These are phyloP conservation scores for Phytophthora tubulina DNA, from an alignment of 352 stramenopile genomes.

Conservation along the genomic window DNA sequence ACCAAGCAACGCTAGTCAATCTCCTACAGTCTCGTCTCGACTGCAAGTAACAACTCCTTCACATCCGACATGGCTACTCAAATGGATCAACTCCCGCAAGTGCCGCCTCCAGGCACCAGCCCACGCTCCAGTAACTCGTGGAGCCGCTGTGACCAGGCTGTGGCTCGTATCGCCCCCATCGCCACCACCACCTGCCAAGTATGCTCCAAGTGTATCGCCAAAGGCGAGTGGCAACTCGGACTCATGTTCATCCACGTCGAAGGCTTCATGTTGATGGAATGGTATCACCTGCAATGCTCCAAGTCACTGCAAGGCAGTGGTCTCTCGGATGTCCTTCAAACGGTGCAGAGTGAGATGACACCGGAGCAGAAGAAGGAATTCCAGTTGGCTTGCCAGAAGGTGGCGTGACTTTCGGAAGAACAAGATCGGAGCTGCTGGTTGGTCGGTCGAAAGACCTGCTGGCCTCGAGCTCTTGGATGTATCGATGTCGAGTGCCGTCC, in stretches of 20 bases:
- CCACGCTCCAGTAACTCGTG: conserved; percentile 68
- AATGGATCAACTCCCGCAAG: conserved; percentile 53
- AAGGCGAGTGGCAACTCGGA: conserved; percentile 77
- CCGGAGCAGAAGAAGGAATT: conserved; percentile 64
- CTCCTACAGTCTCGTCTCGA: conserved; percentile 26
- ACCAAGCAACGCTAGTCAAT: neutral
- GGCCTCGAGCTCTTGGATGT: neutral
- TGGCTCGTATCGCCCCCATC: conserved; percentile 76
- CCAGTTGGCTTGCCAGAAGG: conserved; percentile 52
- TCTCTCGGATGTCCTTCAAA: conserved; percentile 63
- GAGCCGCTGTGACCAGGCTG: conserved; percentile 85
- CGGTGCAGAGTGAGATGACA: conserved; percentile 75
- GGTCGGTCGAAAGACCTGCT: too few relatives aligned
- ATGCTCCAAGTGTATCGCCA: conserved; percentile 64
- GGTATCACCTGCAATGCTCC: conserved; percentile 79
- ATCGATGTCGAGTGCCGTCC: conserved; percentile 40
- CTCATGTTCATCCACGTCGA: conserved; percentile 90
- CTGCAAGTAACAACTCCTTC: conserved; percentile 28
- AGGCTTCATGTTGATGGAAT: conserved; percentile 91
- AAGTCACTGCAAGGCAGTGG: conserved; percentile 57
- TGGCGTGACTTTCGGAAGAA: neutral
- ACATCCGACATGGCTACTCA: conserved; percentile 45
- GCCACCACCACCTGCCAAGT: conserved; percentile 84
- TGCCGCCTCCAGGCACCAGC: conserved; percentile 38
- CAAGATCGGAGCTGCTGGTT: too few relatives aligned